Evolutionary conservation across 148 eudicot species (phyloP).

Genomic region (Suaeda aralocaspica): DNA sequence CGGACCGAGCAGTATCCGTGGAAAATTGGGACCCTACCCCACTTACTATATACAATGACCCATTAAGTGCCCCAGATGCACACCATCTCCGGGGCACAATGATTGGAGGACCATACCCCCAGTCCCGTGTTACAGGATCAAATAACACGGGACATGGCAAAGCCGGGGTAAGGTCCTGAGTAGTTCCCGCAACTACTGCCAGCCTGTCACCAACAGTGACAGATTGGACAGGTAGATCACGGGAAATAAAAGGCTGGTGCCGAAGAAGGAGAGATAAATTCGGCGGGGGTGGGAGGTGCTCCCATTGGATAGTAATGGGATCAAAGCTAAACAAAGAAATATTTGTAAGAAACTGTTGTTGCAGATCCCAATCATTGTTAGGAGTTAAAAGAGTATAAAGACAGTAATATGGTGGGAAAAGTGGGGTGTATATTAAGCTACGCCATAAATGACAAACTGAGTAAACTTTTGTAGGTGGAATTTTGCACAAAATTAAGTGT

Average conservation of each 20-base stretch:
- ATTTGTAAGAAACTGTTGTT: too few relatives aligned
- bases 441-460: too few relatives aligned
- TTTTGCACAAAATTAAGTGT: too few relatives aligned
- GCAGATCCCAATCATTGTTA: too few relatives aligned
- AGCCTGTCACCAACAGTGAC: too few relatives aligned
- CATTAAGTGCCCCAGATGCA: background rate
- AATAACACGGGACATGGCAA: too few relatives aligned
- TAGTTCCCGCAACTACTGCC: background rate
- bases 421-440: too few relatives aligned
- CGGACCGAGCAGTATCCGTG: slow-evolving; percentile 44
- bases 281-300: slow-evolving; percentile 26
- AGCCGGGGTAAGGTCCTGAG: background rate
- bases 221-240: too few relatives aligned
- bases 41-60: slow-evolving; percentile 34
- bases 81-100: slow-evolving; percentile 10
- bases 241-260: slow-evolving; percentile 18
- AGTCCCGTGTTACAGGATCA: too few relatives aligned
- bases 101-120: slow-evolving; percentile 21
- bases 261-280: slow-evolving; percentile 30
- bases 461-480: too few relatives aligned
- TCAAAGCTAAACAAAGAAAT: too few relatives aligned
- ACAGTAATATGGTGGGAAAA: slow-evolving; percentile 31
- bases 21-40: slow-evolving; percentile 63
- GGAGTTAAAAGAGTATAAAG: background rate
- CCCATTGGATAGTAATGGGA: too few relatives aligned